Evolutionary conservation across 306 rosid species (phyloP).

Genomic region (Gynostemma pentaphyllum): DNA sequence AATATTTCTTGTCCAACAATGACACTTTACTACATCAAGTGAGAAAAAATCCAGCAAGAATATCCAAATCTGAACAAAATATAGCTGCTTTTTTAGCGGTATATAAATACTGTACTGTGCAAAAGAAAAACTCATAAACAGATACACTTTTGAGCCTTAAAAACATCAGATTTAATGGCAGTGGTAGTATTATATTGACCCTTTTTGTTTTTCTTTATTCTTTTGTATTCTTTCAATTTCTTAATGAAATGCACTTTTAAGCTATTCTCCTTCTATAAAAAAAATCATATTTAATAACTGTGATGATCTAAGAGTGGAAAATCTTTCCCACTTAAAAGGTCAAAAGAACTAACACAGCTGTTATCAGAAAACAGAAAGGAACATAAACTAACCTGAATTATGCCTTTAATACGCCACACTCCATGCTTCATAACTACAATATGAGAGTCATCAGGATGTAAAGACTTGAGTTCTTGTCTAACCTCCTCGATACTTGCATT

Average conservation of each 20-base stretch:
- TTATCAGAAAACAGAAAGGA: conserved; percentile 1
- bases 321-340: too few species aligned
- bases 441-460: conserved; percentile 77
- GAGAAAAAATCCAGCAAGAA: background rate
- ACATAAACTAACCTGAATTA: conserved; percentile 56
- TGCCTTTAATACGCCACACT: conserved; percentile 89
- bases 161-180: too few species aligned
- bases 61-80: background rate
- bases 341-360: background rate
- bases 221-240: too few species aligned
- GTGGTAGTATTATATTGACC: too few species aligned
- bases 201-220: too few species aligned
- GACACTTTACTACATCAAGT: background rate
- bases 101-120: too few species aligned
- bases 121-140: too few species aligned
- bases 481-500: conserved; percentile 73
- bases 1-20: background rate
- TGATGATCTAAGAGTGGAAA: too few species aligned
- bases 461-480: conserved; percentile 58
- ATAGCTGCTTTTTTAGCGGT: background rate
- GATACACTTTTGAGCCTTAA: too few species aligned
- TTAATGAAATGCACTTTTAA: too few species aligned
- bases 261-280: too few species aligned
- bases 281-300: too few species aligned
- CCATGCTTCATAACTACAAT: conserved; percentile 74